Evolutionary conservation across 2,329 filamentous ascomycete species (phyloP), one percentile per base, ranked within the genome.

Genomic region (Pseudohalonectria lignicola): DNA sequence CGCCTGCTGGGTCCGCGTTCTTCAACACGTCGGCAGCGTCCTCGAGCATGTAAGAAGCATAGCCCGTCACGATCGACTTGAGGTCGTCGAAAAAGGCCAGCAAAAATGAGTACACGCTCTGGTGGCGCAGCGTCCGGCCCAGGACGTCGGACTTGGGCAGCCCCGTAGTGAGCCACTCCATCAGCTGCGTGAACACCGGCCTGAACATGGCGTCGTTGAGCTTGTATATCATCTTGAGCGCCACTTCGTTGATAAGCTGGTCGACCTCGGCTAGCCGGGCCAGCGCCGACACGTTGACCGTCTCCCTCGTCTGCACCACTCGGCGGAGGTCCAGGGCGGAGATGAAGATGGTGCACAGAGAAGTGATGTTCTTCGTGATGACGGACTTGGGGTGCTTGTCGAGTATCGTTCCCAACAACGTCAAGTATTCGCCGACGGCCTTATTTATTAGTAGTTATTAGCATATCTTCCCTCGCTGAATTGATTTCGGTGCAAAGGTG

Each of bases 181-280:
- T 69, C n/a, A 95, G 65, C 46, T 82, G 76, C 13, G 79, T 72
- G 64, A 96, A 98, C 45, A 98, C 78, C 1, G 92, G 93, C 11
- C 88, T 74, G 76, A 98, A 98, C 1, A 83, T 78, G 1, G 83
- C 80, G 54, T 98, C 92, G 61, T 95, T 96, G 44, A 98, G 74
- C 67, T 96, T 96, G 66, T 94, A 86, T 39, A 94, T 83, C 79
- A 95, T 92, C 59, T 86, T 84, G 42, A 98, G 74, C 0, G 80
- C 76, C 11, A 82, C 76, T 9, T 81, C 74, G 53, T 86, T 82
- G 47, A 85, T 53, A 10, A 67, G 64, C 2, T 64, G 62, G 53
- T 94, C 86, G 11, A 86, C 65, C 31, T 69, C 64, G 16, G 66
- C 59, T 5, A 84, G 56, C 32, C 71, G 29, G 3, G 36, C 18